Conservation (phyloP, 768 basidiomycete genomes). For the Trametes gibbosa region DNA sequence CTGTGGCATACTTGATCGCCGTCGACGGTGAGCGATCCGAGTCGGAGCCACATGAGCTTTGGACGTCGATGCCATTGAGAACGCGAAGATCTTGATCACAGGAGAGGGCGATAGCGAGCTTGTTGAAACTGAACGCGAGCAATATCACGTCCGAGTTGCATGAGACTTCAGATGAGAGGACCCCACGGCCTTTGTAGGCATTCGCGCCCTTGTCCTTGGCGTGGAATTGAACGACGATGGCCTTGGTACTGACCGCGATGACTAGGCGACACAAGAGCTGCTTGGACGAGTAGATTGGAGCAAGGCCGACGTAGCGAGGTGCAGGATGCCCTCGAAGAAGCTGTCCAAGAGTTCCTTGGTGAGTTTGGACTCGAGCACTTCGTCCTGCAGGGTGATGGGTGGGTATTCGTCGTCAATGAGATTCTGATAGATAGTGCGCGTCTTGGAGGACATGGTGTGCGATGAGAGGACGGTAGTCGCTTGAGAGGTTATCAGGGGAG, state of each 20-base stretch:
- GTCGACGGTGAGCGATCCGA: constrained; percentile 32
- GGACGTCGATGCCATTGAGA: constrained; percentile 54
- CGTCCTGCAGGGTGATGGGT: constrained; percentile 19
- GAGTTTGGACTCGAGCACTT: constrained; percentile 22
- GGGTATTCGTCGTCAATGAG: constrained; percentile 27
- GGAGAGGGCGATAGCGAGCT: constrained; percentile 48
- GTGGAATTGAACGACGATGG: constrained; percentile 25
- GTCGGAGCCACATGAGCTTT: constrained; percentile 43
- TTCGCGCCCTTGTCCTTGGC: constrained; percentile 19
- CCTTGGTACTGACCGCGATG: constrained; percentile 36
- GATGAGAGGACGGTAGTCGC: constrained; percentile 17
- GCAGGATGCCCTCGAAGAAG: constrained; percentile 12
- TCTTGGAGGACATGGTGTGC: constrained; percentile 14
- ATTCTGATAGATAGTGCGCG: constrained; percentile 21
- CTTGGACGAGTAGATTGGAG: constrained; percentile 45
- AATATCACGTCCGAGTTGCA: constrained; percentile 43
- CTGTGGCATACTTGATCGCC: constrained; percentile 36
- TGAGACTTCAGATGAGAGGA: constrained; percentile 43
- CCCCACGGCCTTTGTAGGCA: constrained; percentile 21
- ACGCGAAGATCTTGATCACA: constrained; percentile 42
- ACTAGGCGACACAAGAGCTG: constrained; percentile 47
- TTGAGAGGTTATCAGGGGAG: constrained; percentile 26
- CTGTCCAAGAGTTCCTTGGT: constrained; percentile 18
- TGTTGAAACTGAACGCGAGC: constrained; percentile 54
- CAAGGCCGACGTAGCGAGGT: constrained; percentile 42